Conservation (phyloP, 331 rosid species). For the Phaseolus coccineus region DNA sequence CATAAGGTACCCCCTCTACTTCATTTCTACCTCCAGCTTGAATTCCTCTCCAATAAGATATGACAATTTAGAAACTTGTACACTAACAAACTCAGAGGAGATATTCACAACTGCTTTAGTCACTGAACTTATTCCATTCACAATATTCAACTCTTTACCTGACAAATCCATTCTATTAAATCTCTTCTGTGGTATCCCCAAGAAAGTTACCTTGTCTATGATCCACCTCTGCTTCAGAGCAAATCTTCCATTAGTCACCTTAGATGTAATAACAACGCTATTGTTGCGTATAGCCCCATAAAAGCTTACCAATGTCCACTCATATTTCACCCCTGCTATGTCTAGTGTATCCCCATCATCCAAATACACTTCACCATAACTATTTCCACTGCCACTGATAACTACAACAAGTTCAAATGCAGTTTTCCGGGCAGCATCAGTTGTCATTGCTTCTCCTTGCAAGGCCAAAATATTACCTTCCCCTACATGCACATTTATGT, state of each 20-base stretch:
- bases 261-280: slow-evolving; percentile 53
- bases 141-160: slow-evolving; percentile 31
- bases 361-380: slow-evolving; percentile 73
- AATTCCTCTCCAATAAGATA: slow-evolving; percentile 68
- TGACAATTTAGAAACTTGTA: slow-evolving; percentile 55
- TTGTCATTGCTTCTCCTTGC: slow-evolving; percentile 85
- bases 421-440: slow-evolving; percentile 66
- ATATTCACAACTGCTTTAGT: slow-evolving; percentile 42
- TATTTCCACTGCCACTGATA: slow-evolving; percentile 43
- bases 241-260: slow-evolving; percentile 63
- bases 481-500: slow-evolving; percentile 73
- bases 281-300: slow-evolving; percentile 34
- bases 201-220: slow-evolving; percentile 61
- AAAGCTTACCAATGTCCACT: slow-evolving; percentile 68
- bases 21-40: slow-evolving; percentile 53
- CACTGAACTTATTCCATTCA: slow-evolving; percentile 41
- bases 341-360: slow-evolving; percentile 79
- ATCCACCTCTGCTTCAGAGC: slow-evolving; percentile 65
- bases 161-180: slow-evolving; percentile 16
- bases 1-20: slow-evolving; percentile 19
- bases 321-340: slow-evolving; percentile 58
- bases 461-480: slow-evolving; percentile 81
- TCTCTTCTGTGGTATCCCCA: slow-evolving; percentile 60
- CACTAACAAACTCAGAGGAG: slow-evolving; percentile 42
- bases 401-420: slow-evolving; percentile 73